These are phyloP conservation scores for Cucumis cinereus DNA, from an alignment of 306 rosid genomes.

Conservation along the genomic window DNA sequence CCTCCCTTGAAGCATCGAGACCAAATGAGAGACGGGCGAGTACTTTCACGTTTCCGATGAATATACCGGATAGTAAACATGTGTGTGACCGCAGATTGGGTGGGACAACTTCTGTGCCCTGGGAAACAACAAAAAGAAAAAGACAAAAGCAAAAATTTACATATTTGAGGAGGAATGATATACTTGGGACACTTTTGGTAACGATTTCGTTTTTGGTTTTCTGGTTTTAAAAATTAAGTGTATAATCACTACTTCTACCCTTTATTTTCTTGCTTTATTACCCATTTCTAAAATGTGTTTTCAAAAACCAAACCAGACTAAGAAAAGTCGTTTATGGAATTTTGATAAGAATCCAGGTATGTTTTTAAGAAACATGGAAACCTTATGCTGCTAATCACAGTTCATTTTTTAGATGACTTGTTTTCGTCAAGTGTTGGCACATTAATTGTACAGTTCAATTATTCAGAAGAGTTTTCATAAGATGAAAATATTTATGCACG, in stretches of 20 bases:
- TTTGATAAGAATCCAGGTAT: no score
- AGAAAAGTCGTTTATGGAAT: no score
- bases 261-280: background rate
- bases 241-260: no score
- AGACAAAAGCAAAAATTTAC: background rate
- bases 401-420: background rate
- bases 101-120: constrained; percentile 84
- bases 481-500: background rate
- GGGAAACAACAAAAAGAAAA: constrained; percentile 16
- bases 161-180: background rate
- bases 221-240: background rate
- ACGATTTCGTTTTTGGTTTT: no score
- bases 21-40: constrained; percentile 85
- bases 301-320: background rate
- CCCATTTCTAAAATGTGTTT: background rate
- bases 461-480: background rate
- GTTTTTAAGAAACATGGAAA: no score
- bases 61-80: constrained; percentile 72
- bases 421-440: background rate
- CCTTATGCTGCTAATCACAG: background rate
- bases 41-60: constrained; percentile 69
- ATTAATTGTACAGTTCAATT: background rate
- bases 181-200: no score
- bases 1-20: constrained; percentile 78
- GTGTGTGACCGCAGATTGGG: constrained; percentile 86